phyloP scores from a whole-genome alignment of 371 early-diverging fungal species.

The Mortierella sp. region DNA sequence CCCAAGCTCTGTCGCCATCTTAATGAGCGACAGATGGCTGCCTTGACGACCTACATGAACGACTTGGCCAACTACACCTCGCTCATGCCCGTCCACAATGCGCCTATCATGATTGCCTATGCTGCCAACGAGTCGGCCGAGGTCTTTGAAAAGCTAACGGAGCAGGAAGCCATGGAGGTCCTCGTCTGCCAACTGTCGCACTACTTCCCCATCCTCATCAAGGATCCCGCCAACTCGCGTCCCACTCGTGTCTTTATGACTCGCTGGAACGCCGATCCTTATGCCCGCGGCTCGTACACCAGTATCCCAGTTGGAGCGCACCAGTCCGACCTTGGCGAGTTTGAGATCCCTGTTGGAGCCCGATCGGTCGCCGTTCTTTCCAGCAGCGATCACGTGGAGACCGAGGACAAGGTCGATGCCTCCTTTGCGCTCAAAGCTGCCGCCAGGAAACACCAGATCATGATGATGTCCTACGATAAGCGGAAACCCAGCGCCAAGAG shows the following conservation, averaged over 20 bases:
- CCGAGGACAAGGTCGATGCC: background rate
- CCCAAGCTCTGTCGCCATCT: slow-evolving; percentile 48
- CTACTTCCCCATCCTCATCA: slow-evolving; percentile 39
- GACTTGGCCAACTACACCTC: slow-evolving; percentile 56
- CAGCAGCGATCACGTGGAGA: slow-evolving; percentile 1
- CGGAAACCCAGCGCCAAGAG: slow-evolving; percentile 13
- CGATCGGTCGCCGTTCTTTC: slow-evolving; percentile 20
- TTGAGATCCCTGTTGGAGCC: slow-evolving; percentile 51
- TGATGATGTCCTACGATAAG: slow-evolving; percentile 10
- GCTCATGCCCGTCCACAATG: slow-evolving; percentile 53
- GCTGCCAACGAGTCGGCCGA: slow-evolving; percentile 50
- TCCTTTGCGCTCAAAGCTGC: background rate
- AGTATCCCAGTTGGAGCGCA: slow-evolving; percentile 56
- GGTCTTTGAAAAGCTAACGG: slow-evolving; percentile 43
- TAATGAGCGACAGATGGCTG: slow-evolving; percentile 44
- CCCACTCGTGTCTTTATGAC: slow-evolving; percentile 43
- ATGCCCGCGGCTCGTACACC: slow-evolving; percentile 51
- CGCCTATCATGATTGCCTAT: slow-evolving; percentile 50
- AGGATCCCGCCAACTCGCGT: slow-evolving; percentile 21
- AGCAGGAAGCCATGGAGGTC: slow-evolving; percentile 48
- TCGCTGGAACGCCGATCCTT: slow-evolving; percentile 52
- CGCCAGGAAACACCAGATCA: slow-evolving; percentile 10
- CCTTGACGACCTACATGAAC: slow-evolving; percentile 46
- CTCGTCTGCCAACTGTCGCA: slow-evolving; percentile 51
- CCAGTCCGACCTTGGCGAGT: slow-evolving; percentile 51